Evolutionary conservation across 2,329 filamentous ascomycete genomes (phyloP), one percentile per base, ranked within the genome.

Genomic region (Cladophialophora chaetospira): DNA sequence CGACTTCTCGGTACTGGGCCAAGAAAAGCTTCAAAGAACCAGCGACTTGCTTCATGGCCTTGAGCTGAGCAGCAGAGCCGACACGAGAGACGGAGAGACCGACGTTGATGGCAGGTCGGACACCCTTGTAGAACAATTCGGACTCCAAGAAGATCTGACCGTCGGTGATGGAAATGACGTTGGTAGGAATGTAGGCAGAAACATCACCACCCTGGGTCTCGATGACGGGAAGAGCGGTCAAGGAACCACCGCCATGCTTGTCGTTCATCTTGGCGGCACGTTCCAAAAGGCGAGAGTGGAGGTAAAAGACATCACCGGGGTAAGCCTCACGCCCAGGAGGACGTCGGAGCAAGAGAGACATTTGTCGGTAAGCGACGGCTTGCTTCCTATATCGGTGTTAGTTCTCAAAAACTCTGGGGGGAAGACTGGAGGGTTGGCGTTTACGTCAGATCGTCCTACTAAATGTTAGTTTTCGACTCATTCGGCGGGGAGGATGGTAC

Each of bases 31-130:
- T 99, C 75, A 99, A 85, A 69, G 93, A 97, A 86, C 94, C 94
- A 73, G 94, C 94, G 71, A 99, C 94, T 85, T 99, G 94, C 88
- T 99, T 99, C 94, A 99, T 99, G 82, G 94, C 92, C 90, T 97
- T 99, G 79, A 97, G 86, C 86, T 99, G 94, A 76, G 94, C 94
- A 77, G 94, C 91, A 74, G 94, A 99, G 77, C 94, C 94, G 88
- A 99, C 94, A 90, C 94, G 94, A 70, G 94, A 99, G 71, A 99
- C 94, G 72, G 94, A 99, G 71, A 99, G 90, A 94, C 94, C 94
- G 89, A 99, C 94, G 87, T 99, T 99, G 80, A 99, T 99, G 82
- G 94, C 94, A 72, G 94, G 94, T 75, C 94, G 93, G 80, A 99
- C 82, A 95, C 94, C 94, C 90, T 99, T 99, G 91, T 97, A 97